phyloP scores from a whole-genome alignment of 768 basidiomycete genomes.

The Naganishia kalamii region DNA sequence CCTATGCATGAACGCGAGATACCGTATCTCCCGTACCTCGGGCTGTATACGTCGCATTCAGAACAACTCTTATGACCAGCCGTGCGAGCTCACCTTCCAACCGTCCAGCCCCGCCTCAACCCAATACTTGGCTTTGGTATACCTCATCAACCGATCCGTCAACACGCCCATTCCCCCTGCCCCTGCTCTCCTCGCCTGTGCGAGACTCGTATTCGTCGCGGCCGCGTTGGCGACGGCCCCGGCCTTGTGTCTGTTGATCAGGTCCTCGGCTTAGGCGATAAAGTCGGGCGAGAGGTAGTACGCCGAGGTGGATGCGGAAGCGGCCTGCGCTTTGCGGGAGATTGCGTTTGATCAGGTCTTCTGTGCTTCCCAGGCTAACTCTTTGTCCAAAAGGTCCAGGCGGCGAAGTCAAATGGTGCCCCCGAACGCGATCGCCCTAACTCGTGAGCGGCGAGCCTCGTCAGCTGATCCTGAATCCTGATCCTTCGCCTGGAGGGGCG shows the following conservation, averaged over 20 bases:
- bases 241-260: constrained; percentile 38
- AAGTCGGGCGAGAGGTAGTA: constrained; percentile 42
- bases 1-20: too few relatives aligned
- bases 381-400: too few relatives aligned
- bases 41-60: too few relatives aligned
- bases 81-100: constrained; percentile 41
- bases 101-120: constrained; percentile 46
- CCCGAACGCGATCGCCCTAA: too few relatives aligned
- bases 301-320: constrained; percentile 38
- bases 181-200: constrained; percentile 23
- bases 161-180: constrained; percentile 26
- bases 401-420: too few relatives aligned
- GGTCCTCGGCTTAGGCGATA: constrained; percentile 43
- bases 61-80: background rate
- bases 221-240: constrained; percentile 23
- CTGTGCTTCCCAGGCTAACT: too few relatives aligned
- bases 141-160: constrained; percentile 43
- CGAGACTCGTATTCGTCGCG: constrained; percentile 21
- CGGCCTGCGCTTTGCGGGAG: constrained; percentile 41
- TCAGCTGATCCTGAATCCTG: too few relatives aligned
- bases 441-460: too few relatives aligned
- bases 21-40: too few relatives aligned
- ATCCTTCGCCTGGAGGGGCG: too few relatives aligned
- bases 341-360: constrained; percentile 38
- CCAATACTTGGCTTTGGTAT: constrained; percentile 42